Evolutionary conservation across 192 early-diverging fungal genomes (phyloP), one percentile per base, ranked within the genome.

Genomic region (Coemansia aciculifera): DNA sequence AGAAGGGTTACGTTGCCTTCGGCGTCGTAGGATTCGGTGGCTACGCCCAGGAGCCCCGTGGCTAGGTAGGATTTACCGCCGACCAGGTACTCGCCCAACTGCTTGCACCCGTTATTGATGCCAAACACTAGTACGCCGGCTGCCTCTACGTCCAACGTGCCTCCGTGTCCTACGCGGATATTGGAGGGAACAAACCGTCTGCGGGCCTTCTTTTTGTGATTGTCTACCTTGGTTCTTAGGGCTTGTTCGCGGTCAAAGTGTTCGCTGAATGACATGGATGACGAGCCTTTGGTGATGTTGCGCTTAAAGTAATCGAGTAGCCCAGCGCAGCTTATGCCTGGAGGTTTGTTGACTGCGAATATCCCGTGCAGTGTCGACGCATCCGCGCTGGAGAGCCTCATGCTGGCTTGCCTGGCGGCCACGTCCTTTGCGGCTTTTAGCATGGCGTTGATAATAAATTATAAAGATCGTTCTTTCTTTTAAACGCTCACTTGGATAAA

Each of bases 1-100:
- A 63, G 27, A 6, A 54, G n/a, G 1, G 83, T 81, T 2, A 92
- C 56, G 29, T 36, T 54, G 12, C 89, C 89, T 60, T 85, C 80
- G 0, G 84, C 69, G 49, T 90, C 89, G 54, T 75, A 81, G 21
- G 88, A 85, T 59, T 90, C 88, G 0, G 89, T 90, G 10, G 79
- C 74, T 21, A 81, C 59, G 24, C 89, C 89, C 44, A 90, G 72
- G 10, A 74, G 43, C 9, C 75, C 86, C 0, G 72, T 81, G 19
- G 85, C 89, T 48, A 78, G n/a, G 54, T 90, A 90, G 43, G 82
- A 69, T 64, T 89, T 89, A 15, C 64, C 71, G 40, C 87, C 83
- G 27, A 54, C 51, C 12, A 87, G 65, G 66, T 74, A 88, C 19
- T 24, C 52, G 13, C 70, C 49, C 37, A 89, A 63, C 36, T 69